Evolutionary conservation across 768 basidiomycete species (phyloP).

Genomic region (Suillus variegatus): DNA sequence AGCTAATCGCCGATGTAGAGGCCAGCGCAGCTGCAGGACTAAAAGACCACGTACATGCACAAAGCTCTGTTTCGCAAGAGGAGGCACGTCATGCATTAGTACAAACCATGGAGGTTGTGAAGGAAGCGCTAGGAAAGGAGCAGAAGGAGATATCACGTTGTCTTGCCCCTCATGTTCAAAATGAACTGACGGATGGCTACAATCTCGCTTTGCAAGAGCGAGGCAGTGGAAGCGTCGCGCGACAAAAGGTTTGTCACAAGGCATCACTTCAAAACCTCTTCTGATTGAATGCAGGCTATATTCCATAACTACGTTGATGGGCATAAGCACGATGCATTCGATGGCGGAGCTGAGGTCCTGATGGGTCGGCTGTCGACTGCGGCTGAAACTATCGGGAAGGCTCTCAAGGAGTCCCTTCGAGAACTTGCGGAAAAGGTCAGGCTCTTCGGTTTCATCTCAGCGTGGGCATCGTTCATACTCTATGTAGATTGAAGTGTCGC

Average conservation of each 20-base stretch:
- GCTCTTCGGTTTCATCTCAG: constrained; percentile 14
- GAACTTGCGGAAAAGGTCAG: constrained; percentile 59
- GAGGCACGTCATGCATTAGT: constrained; percentile 52
- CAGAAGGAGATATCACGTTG: constrained; percentile 63
- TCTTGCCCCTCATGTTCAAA: constrained; percentile 57
- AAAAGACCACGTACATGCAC: constrained; percentile 50
- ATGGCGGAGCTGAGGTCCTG: constrained; percentile 51
- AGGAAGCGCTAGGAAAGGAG: constrained; percentile 49
- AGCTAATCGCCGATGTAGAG: constrained; percentile 53
- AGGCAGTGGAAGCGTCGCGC: constrained; percentile 56
- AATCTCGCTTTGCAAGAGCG: constrained; percentile 53
- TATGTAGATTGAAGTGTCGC: constrained; percentile 49
- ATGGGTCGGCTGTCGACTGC: constrained; percentile 47
- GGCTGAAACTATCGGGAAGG: constrained; percentile 50
- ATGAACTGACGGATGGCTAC: constrained; percentile 52
- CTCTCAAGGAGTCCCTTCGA: constrained; percentile 46
- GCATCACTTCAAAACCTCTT: constrained; percentile 2
- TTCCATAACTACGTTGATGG: constrained; percentile 48
- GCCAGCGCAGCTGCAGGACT: constrained; percentile 51
- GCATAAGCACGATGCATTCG: constrained; percentile 52
- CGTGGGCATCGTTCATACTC: background rate
- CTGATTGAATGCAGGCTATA: constrained; percentile 35
- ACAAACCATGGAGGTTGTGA: constrained; percentile 49
- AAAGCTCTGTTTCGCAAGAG: constrained; percentile 52
- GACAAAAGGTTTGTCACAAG: constrained; percentile 51